Base-by-base conservation (phyloP, 2,329 filamentous ascomycete genomes). In the Pestalotiopsis fici region DNA sequence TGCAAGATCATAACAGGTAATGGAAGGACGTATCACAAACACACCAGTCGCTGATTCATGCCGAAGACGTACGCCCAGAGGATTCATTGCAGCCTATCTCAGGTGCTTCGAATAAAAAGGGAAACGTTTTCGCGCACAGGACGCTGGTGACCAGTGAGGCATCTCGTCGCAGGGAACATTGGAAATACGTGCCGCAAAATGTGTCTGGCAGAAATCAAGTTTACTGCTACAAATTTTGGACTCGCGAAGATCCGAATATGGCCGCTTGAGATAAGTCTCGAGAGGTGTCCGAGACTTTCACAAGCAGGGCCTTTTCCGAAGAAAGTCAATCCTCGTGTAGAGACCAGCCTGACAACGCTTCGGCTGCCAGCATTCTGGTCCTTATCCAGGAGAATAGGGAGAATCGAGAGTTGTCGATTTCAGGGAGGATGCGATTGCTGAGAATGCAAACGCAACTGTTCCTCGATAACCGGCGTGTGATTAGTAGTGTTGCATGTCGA, bases 401-500 rank as follows among this genome's bases (percentile, higher is more conserved):
- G 6, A n/a, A 50, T 43, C 39, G n/a, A 15, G 39, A 50, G 43
- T 50, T 18, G 18, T 50, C 18, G 43, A 18, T n/a, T n/a, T n/a
- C 43, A n/a, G 18, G 21, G 43, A 50, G 18, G 39, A 15, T 18
- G 39, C 39, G 18, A 43, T 43, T 43, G 13, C 13, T 12, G 39
- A 43, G 6, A 23, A 56, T 56, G 50, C 25, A 56, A 23, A n/a
- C 25, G 25, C 9, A n/a, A 27, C n/a, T 21, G n/a, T 23, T 27
- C 23, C 55, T 6, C 21, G 13, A 57, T 27, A 60, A 60, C n/a
- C 57, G 55, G 9, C 55, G 25, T 57, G 55, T 57, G 23, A 60
- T 60, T 60, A 60, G 21, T 31, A 21, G 57, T 60, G 57, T 60
- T 28, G 28, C 25, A 60, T 57, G 57, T 60, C 57, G 57, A 60